Percentiles rank a stretch among this genome's conserved stretches.
phyloP scores from a whole-genome alignment of 208 protist species.

The Leishmania gerbilli region DNA sequence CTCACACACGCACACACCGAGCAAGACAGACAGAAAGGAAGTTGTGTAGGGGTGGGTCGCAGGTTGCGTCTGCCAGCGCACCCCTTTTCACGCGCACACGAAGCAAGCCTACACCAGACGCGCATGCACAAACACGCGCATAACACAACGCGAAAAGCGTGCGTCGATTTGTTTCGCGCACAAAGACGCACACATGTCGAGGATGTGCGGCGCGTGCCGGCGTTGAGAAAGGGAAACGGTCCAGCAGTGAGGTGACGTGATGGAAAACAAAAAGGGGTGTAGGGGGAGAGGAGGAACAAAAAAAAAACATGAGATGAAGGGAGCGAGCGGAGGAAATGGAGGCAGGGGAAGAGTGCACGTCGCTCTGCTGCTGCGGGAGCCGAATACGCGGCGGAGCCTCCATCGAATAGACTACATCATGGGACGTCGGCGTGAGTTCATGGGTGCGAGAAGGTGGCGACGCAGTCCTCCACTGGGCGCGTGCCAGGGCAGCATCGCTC shows the following conservation, averaged over 20 bases:
- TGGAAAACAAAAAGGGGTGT: neutral
- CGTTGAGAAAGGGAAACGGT: neutral
- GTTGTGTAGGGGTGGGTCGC: neutral
- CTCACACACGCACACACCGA: neutral
- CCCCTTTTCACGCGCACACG: neutral
- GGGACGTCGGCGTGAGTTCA: neutral
- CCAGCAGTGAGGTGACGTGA: neutral
- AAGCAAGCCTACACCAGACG: neutral
- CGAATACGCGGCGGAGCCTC: neutral
- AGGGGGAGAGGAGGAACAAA: neutral
- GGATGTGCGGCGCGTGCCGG: neutral
- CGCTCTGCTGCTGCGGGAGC: neutral
- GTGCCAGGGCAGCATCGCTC: neutral
- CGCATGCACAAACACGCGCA: neutral
- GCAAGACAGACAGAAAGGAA: neutral
- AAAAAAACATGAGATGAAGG: conserved; percentile 13
- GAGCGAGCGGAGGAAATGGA: neutral
- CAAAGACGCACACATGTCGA: neutral
- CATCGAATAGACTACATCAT: neutral
- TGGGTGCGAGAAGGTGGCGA: neutral
- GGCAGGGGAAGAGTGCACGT: neutral
- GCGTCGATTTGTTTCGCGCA: neutral
- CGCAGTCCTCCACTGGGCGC: neutral
- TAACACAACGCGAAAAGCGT: neutral
- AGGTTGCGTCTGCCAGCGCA: neutral